phyloP scores from a whole-genome alignment of 2,329 filamentous ascomycete genomes.

The Cytospora mali region DNA sequence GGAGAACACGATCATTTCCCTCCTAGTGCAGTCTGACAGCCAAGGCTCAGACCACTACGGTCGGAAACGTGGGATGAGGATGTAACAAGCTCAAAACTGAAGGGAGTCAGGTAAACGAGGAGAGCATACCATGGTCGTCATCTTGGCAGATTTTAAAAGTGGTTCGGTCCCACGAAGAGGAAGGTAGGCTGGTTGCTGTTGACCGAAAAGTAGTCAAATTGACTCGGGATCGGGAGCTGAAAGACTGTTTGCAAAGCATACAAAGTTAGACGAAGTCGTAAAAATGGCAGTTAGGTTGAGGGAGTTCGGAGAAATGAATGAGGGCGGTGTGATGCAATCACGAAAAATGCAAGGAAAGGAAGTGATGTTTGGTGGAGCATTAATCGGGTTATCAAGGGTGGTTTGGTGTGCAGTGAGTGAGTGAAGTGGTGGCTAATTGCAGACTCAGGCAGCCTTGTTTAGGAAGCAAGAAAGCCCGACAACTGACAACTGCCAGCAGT shows the following conservation, averaged over 20 bases:
- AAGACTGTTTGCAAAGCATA: slow-evolving; percentile 5
- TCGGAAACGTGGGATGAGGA: background rate
- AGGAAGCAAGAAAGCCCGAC: slow-evolving; percentile 11
- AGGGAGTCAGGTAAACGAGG: background rate
- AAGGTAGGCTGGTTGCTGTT: slow-evolving; percentile 25
- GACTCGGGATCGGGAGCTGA: background rate
- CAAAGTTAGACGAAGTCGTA: slow-evolving; percentile 6
- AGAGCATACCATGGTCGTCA: slow-evolving; percentile 56
- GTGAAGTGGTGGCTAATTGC: slow-evolving; percentile 3
- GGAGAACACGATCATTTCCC: background rate
- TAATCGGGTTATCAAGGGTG: slow-evolving; percentile 8
- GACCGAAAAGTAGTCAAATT: slow-evolving; percentile 4
- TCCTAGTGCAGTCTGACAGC: background rate
- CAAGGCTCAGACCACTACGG: background rate
- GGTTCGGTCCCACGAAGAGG: slow-evolving; percentile 27
- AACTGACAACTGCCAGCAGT: background rate
- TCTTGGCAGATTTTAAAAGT: slow-evolving; percentile 36
- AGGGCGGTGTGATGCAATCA: slow-evolving; percentile 27
- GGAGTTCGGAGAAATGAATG: background rate
- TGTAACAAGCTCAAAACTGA: background rate
- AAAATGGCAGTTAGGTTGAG: slow-evolving; percentile 3
- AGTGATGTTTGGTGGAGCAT: slow-evolving; percentile 1
- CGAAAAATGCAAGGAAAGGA: slow-evolving; percentile 9
- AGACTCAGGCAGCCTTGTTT: background rate
- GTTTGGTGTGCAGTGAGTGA: slow-evolving; percentile 1